Evolutionary conservation across 2,329 filamentous ascomycete genomes (phyloP), one percentile per base, ranked within the genome.

Genomic region (Zalaria sp.): DNA sequence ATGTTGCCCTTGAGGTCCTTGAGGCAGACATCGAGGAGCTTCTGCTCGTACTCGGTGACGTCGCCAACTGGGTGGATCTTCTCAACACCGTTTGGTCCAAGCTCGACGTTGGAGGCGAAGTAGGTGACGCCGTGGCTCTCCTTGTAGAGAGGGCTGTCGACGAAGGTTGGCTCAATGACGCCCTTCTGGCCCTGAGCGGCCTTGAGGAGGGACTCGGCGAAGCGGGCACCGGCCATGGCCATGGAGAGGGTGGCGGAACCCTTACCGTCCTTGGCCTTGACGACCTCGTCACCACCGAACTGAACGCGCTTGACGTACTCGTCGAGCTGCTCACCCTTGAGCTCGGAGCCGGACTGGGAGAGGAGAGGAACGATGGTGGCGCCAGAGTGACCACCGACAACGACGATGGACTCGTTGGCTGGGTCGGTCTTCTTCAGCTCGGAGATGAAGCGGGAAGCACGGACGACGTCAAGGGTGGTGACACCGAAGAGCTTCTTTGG

Each of bases 401-500:
- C 91, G 66, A 85, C 84, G 70, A 98, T 88, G 67, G 85, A 83
- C 81, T 95, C 88, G 64, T 83, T 78, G 61, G 79, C 79, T 57
- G 91, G 91, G 75, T 96, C 82, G 67, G 82, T 86, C 61, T 66
- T 70, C 80, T 93, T 89, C 71, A 93, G 68, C 77, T 95, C 80
- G 58, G 83, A 87, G 71, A 96, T 91, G 79, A 98, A 98, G 71
- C 88, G 86, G 61, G 81, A 88, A 60, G 91, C 89, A 63, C 91
- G 91, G 68, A 98, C 91, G 51, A 96, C 88, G 60, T 98, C 91
- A 60, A 98, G 87, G 60, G 91, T 96, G 70, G 91, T 98, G 63
- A 98, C 91, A 75, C 91, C 91, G 71, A 98, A 98, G 57, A 98
- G 85, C 61, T 84, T 85, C 81, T 93, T 93, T 67, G 91, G 88